Base-by-base conservation (phyloP, 306 rosid species). In the Begonia fuchsioides region DNA sequence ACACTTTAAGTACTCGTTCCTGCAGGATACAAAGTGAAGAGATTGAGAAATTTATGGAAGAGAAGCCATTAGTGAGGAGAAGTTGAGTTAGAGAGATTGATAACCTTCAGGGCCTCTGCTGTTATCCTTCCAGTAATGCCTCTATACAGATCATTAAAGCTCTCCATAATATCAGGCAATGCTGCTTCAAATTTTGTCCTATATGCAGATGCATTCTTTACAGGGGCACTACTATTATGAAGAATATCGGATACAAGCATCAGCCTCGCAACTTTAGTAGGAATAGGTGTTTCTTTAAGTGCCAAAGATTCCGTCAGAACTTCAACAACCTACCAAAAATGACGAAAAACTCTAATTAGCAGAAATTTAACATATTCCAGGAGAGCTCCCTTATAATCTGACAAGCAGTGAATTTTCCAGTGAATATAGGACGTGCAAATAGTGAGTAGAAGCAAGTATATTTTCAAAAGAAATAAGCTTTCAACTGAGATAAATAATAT, bases 161-260 rank as follows among this genome's bases (percentile, higher is more conserved):
- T 85, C 76, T 86, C 98, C 87, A 92, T 79, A 58, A 92, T 77
- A 68, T 92, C 96, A 5, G 98, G 96, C 59, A 92, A 53, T 12
- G 98, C 53, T 52, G 84, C 96, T 72, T 92, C 98, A 76, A 92
- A 92, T 69, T 80, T 92, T 44, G 98, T 92, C 56, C 98, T 95
- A 74, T 92, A 92, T 20, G 98, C 96, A 62, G 98, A 92, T 18
- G 98, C 98, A 82, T 92, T 92, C 73, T 93, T 92, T 51, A 92
- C 98, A 32, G 98, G 98, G 67, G 98, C 98, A 61, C 96, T 92
- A 71, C 98, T 92, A 66, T 92, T 92, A 66, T 92, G 98, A 73
- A 92, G 98, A 54, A 92, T 69, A 73, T 92, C 98, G 65, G 98
- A 85, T 63, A 92, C 98, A 39, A 92, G 98, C 98, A 92, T 92